phyloP scores from a whole-genome alignment of 1,284 basidiomycete species.

The Vanrija humicola region DNA sequence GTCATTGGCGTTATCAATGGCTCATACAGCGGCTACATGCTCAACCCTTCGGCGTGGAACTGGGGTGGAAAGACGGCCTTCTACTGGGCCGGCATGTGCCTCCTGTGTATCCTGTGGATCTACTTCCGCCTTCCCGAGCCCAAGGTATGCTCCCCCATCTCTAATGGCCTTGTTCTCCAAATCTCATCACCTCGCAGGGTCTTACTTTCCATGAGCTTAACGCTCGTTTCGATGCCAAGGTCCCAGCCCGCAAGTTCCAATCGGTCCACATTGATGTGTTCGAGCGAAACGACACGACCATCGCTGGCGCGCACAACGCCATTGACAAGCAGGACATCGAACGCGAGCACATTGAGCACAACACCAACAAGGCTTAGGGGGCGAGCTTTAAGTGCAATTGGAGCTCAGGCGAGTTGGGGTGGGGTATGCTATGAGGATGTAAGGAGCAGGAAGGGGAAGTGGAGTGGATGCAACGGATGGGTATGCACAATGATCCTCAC shows the following conservation, averaged over 20 bases:
- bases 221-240: neutral
- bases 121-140: slow-evolving; percentile 47
- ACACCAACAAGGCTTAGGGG: too few species aligned
- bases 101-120: slow-evolving; percentile 22
- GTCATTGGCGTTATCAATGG: slow-evolving; percentile 15
- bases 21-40: slow-evolving; percentile 29
- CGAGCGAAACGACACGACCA: neutral
- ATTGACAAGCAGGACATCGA: neutral
- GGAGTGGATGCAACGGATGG: too few species aligned
- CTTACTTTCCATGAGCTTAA: slow-evolving; percentile 13
- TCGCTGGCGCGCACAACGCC: neutral
- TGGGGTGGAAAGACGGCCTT: slow-evolving; percentile 26
- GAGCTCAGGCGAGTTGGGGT: too few species aligned
- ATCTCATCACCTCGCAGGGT: slow-evolving; percentile 14
- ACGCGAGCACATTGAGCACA: too few species aligned
- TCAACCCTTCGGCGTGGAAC: slow-evolving; percentile 36
- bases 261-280: neutral
- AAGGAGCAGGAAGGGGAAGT: too few species aligned
- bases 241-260: neutral
- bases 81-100: slow-evolving; percentile 22
- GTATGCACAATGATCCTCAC: too few species aligned
- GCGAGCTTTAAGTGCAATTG: too few species aligned
- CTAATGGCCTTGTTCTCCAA: too few species aligned
- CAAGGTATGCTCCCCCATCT: slow-evolving; percentile 12
- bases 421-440: too few species aligned